These are phyloP conservation scores for Pyrenophora graminea DNA, from an alignment of 2,329 filamentous ascomycete species.

Conservation along the genomic window DNA sequence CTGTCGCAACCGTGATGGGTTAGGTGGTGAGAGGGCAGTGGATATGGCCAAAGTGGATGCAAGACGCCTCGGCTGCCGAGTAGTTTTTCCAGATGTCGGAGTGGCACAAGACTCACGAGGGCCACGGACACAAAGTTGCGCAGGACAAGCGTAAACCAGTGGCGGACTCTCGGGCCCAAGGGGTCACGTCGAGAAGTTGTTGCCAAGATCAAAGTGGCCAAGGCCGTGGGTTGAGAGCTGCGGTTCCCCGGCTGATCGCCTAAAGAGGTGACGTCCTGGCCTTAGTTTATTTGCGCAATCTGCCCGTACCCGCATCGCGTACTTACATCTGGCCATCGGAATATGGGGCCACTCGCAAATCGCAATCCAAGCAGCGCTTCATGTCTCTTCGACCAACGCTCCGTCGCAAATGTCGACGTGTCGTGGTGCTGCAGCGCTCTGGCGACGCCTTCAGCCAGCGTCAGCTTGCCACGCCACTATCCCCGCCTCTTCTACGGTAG, in stretches of 20 bases:
- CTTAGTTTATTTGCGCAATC: neutral
- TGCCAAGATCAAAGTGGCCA: conserved; percentile 4
- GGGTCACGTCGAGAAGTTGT: conserved; percentile 3
- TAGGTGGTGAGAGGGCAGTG: neutral
- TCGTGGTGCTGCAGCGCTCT: no score
- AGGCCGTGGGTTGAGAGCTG: neutral
- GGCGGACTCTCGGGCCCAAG: neutral
- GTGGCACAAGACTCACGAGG: neutral
- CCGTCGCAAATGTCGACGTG: no score
- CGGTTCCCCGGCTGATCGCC: neutral
- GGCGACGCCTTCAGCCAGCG: no score
- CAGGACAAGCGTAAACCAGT: no score
- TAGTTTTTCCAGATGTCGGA: neutral
- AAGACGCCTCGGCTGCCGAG: conserved; percentile 3
- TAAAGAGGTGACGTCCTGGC: neutral
- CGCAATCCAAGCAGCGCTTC: neutral
- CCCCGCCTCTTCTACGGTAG: no score
- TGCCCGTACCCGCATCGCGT: neutral
- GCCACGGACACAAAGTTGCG: neutral
- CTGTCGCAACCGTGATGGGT: conserved; percentile 5
- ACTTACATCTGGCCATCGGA: neutral
- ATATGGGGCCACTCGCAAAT: neutral
- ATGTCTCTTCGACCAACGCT: neutral
- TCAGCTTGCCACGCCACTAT: no score
- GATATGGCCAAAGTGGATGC: conserved; percentile 1